A percentile compares a stretch with the other conserved stretches of the same genome.
Conservation (phyloP, 345 rosid genomes). For the Citrus hindsii region DNA sequence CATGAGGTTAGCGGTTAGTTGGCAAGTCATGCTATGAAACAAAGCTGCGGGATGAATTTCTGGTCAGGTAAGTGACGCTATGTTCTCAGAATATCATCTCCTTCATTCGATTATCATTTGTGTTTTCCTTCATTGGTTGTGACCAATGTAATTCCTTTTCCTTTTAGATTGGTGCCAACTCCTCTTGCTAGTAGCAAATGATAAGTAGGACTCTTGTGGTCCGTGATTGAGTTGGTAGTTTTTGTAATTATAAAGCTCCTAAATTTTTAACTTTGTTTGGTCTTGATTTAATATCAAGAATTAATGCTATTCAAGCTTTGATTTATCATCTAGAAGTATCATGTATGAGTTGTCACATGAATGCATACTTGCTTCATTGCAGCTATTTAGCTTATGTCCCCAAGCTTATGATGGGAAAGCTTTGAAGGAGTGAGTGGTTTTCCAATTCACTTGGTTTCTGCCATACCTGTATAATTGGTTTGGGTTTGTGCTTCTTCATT, state of each 20-base stretch:
- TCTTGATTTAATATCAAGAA: constrained; percentile 10
- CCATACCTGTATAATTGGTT: background rate
- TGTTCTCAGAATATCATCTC: constrained; percentile 13
- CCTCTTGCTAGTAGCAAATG: constrained; percentile 9
- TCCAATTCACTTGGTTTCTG: background rate
- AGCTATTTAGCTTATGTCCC: background rate
- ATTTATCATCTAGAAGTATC: constrained; percentile 5
- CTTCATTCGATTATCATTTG: constrained; percentile 9
- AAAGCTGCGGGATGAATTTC: constrained; percentile 33
- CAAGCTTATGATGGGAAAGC: background rate
- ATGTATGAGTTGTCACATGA: constrained; percentile 8
- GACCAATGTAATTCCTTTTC: background rate
- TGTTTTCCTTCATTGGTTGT: constrained; percentile 15
- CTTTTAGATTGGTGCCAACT: background rate
- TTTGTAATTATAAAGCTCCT: constrained; percentile 4
- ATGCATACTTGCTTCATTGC: background rate
- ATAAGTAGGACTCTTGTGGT: background rate
- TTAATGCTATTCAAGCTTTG: constrained; percentile 8
- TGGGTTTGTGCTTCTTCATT: background rate
- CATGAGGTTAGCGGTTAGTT: constrained; percentile 21
- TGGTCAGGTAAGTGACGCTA: constrained; percentile 45
- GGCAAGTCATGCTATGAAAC: constrained; percentile 26
- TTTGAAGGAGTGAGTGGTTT: background rate
- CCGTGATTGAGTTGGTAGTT: background rate
- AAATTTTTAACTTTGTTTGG: background rate